These are phyloP conservation scores for Chaetomium olivaceum DNA, from an alignment of 2,329 filamentous ascomycete genomes.

Conservation along the genomic window DNA sequence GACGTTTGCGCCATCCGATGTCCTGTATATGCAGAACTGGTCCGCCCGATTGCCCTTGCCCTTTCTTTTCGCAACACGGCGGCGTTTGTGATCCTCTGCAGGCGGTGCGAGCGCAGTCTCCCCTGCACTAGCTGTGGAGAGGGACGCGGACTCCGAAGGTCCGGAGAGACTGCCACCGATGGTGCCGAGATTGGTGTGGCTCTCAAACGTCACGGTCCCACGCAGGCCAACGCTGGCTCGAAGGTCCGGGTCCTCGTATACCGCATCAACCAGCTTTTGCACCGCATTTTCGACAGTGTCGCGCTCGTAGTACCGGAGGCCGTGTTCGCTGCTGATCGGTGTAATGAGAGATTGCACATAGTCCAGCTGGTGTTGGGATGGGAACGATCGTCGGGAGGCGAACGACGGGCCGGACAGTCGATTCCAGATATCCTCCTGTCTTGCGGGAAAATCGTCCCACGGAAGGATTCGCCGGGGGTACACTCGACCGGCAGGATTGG, in stretches of 20 bases:
- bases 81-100: constrained; percentile 15
- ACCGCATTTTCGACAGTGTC: constrained; percentile 42
- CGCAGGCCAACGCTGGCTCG: constrained; percentile 36
- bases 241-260: constrained; percentile 35
- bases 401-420: constrained; percentile 36
- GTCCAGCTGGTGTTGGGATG: constrained; percentile 39
- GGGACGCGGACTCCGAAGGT: constrained; percentile 33
- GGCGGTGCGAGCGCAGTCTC: constrained; percentile 17
- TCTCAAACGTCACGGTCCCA: constrained; percentile 42
- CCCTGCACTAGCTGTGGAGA: constrained; percentile 15
- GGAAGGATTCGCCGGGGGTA: constrained; percentile 42
- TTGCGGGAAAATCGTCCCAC: constrained; percentile 38
- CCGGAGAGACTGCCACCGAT: constrained; percentile 32
- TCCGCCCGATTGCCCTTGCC: constrained; percentile 38
- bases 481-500: constrained; percentile 38
- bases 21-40: constrained; percentile 38
- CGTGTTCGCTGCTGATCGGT: constrained; percentile 41
- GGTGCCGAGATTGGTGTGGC: constrained; percentile 40
- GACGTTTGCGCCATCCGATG: constrained; percentile 29
- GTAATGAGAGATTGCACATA: constrained; percentile 38
- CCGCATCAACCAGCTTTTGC: constrained; percentile 29
- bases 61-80: constrained; percentile 27
- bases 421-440: constrained; percentile 39
- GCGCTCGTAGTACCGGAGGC: constrained; percentile 40
- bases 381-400: constrained; percentile 38